phyloP scores from a whole-genome alignment of 768 basidiomycete genomes.

The Pulveroboletus sp. region DNA sequence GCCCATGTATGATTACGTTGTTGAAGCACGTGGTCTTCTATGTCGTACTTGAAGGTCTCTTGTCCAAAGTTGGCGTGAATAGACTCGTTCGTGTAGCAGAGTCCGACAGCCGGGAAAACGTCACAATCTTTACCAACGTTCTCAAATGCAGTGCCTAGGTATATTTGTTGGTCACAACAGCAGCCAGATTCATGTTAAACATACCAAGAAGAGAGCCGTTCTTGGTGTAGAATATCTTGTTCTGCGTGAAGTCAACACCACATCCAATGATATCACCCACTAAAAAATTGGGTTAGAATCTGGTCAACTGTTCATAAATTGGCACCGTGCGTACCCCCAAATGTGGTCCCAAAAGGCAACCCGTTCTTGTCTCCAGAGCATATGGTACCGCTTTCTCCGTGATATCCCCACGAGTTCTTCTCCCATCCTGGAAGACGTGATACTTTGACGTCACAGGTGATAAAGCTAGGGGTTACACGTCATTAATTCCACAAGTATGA shows the following conservation, averaged over 20 bases:
- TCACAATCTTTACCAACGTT: slow-evolving; percentile 61
- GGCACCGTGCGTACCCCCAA: slow-evolving; percentile 56
- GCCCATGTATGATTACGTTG: slow-evolving; percentile 63
- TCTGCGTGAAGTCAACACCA: slow-evolving; percentile 82
- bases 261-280: slow-evolving; percentile 89
- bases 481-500: slow-evolving; percentile 2
- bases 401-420: slow-evolving; percentile 83
- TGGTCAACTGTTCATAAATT: not conserved
- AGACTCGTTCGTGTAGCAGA: slow-evolving; percentile 74
- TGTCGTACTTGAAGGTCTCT: slow-evolving; percentile 83
- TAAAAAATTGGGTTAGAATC: slow-evolving; percentile 27
- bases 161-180: slow-evolving; percentile 10
- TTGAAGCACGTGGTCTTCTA: slow-evolving; percentile 78
- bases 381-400: slow-evolving; percentile 81
- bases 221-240: slow-evolving; percentile 84
- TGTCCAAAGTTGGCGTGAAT: slow-evolving; percentile 87
- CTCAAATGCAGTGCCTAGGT: slow-evolving; percentile 63
- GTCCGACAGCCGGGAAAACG: slow-evolving; percentile 83
- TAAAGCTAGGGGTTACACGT: slow-evolving; percentile 47
- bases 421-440: slow-evolving; percentile 86
- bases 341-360: slow-evolving; percentile 69
- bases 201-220: slow-evolving; percentile 72
- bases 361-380: slow-evolving; percentile 74
- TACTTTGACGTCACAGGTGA: slow-evolving; percentile 57
- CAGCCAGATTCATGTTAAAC: not conserved